A percentile compares a stretch with the other conserved stretches of the same genome.
These are phyloP conservation scores for Gaertneriomyces semiglobifer DNA, from an alignment of 192 early-diverging fungal genomes.

Conservation along the genomic window DNA sequence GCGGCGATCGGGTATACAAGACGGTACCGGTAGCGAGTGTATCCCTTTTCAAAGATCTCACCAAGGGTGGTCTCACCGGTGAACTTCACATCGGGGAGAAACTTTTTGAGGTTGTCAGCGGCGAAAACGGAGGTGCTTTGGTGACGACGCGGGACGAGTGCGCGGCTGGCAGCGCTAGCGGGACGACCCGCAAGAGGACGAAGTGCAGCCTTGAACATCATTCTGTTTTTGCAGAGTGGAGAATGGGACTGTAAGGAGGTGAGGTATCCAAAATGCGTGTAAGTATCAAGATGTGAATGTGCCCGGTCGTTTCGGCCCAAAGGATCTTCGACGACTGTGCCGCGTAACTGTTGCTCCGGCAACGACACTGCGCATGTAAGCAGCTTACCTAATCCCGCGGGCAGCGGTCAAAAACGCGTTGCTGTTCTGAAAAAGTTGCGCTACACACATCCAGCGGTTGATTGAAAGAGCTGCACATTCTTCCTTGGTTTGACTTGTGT, in stretches of 20 bases:
- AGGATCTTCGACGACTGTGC: too few species aligned
- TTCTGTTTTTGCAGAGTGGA: conserved; percentile 3
- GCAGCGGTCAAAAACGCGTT: too few species aligned
- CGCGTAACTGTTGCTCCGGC: too few species aligned
- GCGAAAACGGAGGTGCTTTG: conserved; percentile 36
- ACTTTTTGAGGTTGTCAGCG: conserved; percentile 38
- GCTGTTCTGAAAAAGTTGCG: too few species aligned
- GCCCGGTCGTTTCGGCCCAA: too few species aligned
- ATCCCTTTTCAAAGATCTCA: conserved; percentile 43
- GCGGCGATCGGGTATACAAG: conserved; percentile 41
- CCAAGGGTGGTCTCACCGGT: conserved; percentile 44
- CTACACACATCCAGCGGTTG: too few species aligned
- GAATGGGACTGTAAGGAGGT: not conserved
- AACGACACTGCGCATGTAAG: too few species aligned
- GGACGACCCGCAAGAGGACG: conserved; percentile 14
- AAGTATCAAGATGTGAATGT: too few species aligned
- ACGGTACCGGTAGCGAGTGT: conserved; percentile 46
- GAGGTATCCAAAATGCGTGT: too few species aligned
- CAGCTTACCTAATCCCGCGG: too few species aligned
- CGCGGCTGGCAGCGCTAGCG: conserved; percentile 1
- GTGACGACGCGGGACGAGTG: conserved; percentile 13
- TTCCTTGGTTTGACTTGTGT: too few species aligned
- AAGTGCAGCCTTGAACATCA: conserved; percentile 29
- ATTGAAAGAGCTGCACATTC: too few species aligned
- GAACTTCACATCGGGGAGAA: conserved; percentile 33